Percentiles rank a stretch among this genome's conserved stretches.
Conservation (phyloP, 78 protist species). For the Dictyostelium firmibasis region DNA sequence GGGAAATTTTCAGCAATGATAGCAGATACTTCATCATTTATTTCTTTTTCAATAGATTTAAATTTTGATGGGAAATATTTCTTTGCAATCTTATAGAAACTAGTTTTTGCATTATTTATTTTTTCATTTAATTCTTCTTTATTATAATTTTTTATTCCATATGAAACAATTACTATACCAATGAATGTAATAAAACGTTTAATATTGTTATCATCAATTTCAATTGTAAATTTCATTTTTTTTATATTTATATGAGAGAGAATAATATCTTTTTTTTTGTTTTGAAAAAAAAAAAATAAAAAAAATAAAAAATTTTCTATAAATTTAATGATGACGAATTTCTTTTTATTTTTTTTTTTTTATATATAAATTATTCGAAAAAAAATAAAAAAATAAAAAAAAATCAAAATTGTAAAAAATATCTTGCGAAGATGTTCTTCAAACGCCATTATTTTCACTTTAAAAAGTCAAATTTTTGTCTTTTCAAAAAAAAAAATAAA, state of each 20-base stretch:
- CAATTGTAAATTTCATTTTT: background rate
- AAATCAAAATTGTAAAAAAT: too few species aligned
- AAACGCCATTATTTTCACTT: too few species aligned
- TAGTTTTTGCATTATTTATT: background rate
- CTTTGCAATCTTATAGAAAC: slow-evolving; percentile 4
- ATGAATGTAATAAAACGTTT: background rate
- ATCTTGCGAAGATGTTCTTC: too few species aligned
- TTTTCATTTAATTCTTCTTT: background rate
- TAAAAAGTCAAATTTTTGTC: too few species aligned
- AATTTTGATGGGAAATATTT: background rate
- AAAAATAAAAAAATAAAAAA: too few species aligned
- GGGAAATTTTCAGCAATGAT: slow-evolving; percentile 47
- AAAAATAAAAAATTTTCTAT: too few species aligned
- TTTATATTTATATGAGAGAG: background rate
- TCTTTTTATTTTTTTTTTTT: too few species aligned
- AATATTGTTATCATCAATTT: background rate
- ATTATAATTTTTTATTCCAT: background rate
- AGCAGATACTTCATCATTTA: background rate
- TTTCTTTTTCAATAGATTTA: slow-evolving; percentile 5
- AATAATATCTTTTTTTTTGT: background rate
- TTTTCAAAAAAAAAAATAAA: too few species aligned
- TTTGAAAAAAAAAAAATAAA: background rate
- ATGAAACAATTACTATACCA: background rate
- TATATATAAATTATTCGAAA: too few species aligned
- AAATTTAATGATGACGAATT: too few species aligned